Conservation (phyloP, 2,329 filamentous ascomycete species). For the Hypoxylon sp. region DNA sequence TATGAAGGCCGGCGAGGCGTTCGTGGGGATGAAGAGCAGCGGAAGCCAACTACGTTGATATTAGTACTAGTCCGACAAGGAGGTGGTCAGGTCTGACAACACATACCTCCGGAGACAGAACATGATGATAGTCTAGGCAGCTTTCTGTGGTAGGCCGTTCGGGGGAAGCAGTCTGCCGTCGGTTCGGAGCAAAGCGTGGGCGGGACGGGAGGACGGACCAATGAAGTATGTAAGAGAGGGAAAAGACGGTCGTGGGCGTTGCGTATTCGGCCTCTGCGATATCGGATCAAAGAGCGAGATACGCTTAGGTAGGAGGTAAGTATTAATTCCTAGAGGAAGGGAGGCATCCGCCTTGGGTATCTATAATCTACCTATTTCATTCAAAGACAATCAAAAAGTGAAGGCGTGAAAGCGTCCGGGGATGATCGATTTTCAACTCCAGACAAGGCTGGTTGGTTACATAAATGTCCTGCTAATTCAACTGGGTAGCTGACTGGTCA, state of each 20-base stretch:
- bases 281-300: too few species aligned
- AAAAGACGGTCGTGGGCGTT: background rate
- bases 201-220: background rate
- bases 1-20: slow-evolving; percentile 84
- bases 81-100: slow-evolving; percentile 7
- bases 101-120: slow-evolving; percentile 68
- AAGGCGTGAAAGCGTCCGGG: background rate
- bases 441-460: background rate
- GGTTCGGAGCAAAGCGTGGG: slow-evolving; percentile 21
- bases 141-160: slow-evolving; percentile 22
- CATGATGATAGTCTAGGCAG: slow-evolving; percentile 50
- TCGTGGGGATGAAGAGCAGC: slow-evolving; percentile 86
- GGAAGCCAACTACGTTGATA: slow-evolving; percentile 75
- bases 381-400: too few species aligned
- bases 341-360: too few species aligned
- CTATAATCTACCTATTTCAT: too few species aligned
- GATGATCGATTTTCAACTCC: background rate
- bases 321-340: too few species aligned
- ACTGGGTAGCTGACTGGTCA: too few species aligned
- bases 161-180: slow-evolving; percentile 13
- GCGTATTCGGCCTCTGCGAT: too few species aligned
- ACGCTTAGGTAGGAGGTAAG: background rate
- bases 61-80: slow-evolving; percentile 5
- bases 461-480: background rate
- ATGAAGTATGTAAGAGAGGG: background rate